Evolutionary conservation across 1,284 basidiomycete species (phyloP).

Genomic region (Sanghuangporus sanghuang): DNA sequence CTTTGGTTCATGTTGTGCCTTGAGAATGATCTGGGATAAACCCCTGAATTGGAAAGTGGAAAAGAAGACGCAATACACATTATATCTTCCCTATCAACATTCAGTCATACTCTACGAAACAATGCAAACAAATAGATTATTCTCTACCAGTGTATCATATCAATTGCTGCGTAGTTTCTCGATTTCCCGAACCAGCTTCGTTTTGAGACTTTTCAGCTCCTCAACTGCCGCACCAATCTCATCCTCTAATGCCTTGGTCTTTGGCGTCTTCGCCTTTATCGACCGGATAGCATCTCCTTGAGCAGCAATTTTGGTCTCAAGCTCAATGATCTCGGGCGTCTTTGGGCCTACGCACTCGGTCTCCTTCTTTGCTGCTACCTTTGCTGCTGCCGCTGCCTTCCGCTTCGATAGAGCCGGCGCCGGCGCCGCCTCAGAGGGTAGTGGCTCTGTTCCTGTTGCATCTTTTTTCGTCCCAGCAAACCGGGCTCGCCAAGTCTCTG

Average conservation of each 20-base stretch:
- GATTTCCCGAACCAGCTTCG: conserved; percentile 41
- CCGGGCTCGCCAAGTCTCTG: conserved; percentile 74
- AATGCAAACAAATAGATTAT: neutral
- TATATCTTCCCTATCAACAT: neutral
- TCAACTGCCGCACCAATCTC: conserved; percentile 42
- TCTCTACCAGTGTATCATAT: neutral
- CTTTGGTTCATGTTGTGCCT: neutral
- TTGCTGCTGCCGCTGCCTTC: conserved; percentile 39
- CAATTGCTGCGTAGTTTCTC: neutral
- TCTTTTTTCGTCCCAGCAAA: conserved; percentile 64
- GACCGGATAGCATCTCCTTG: conserved; percentile 70
- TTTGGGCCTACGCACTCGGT: conserved; percentile 41
- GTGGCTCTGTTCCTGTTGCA: conserved; percentile 27
- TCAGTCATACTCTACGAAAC: neutral
- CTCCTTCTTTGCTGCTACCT: conserved; percentile 25
- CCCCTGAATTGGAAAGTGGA: neutral
- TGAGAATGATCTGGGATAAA: neutral
- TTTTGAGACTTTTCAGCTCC: conserved; percentile 52
- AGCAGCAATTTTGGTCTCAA: conserved; percentile 67
- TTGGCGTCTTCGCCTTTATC: conserved; percentile 59
- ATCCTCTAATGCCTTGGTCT: conserved; percentile 54
- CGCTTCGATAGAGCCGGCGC: conserved; percentile 44
- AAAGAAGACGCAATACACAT: neutral
- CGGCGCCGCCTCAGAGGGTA: conserved; percentile 37
- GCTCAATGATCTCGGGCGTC: conserved; percentile 54